Percentiles rank a stretch among this genome's conserved stretches.
phyloP scores from a whole-genome alignment of 169 alveolate species.

The Theileria parva region DNA sequence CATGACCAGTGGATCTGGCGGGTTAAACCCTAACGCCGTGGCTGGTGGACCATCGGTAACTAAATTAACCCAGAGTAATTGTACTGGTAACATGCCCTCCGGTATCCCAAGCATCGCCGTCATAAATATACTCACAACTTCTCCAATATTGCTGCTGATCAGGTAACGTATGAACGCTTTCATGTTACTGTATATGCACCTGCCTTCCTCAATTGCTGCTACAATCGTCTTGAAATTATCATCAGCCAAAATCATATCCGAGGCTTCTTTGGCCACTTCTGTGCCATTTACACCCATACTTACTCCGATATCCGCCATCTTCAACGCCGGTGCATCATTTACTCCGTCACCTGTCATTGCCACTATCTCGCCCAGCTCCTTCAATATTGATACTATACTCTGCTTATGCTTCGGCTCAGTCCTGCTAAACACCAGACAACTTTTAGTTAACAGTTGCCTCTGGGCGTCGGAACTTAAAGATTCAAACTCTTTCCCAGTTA shows the following conservation, averaged over 20 bases:
- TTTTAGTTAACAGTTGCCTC: conserved; percentile 77
- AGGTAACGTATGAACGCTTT: conserved; percentile 97
- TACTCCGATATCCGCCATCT: conserved; percentile 97
- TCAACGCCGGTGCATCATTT: conserved; percentile 99
- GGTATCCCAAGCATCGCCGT: conserved; percentile 99
- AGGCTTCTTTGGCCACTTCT: conserved; percentile 99
- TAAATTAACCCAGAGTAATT: conserved; percentile 98
- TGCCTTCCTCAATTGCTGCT: conserved; percentile 98
- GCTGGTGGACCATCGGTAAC: conserved; percentile 99
- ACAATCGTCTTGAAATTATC: conserved; percentile 98
- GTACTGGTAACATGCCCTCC: conserved; percentile 95
- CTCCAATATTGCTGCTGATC: conserved; percentile 98
- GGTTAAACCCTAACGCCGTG: conserved; percentile 99
- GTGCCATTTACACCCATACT: conserved; percentile 99
- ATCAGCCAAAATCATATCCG: conserved; percentile 99
- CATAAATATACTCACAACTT: conserved; percentile 98
- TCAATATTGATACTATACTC: conserved; percentile 91
- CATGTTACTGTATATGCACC: conserved; percentile 98
- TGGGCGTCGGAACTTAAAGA: conserved; percentile 78
- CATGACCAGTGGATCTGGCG: conserved; percentile 98
- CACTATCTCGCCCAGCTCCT: conserved; percentile 91
- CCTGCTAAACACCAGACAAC: conserved; percentile 94
- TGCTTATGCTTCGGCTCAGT: conserved; percentile 99
- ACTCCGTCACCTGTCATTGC: conserved; percentile 99
- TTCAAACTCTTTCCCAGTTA: conserved; percentile 95